These are phyloP conservation scores for Silene uniflora DNA, from an alignment of 148 eudicot genomes.

Conservation along the genomic window DNA sequence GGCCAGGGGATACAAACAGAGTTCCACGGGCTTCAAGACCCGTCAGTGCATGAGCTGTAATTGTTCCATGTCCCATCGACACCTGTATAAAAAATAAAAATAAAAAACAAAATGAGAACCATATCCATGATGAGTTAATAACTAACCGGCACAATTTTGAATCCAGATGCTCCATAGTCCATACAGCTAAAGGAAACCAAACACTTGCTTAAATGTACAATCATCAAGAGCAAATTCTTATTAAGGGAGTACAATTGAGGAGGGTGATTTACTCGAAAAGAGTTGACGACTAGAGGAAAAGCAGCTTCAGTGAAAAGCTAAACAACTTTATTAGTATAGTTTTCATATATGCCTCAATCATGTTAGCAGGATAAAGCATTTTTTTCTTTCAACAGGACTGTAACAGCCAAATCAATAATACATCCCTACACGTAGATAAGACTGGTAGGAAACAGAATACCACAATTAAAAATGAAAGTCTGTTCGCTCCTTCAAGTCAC, in stretches of 20 bases:
- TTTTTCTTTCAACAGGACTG: neutral
- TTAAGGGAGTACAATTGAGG: neutral
- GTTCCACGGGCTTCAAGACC: slow-evolving; percentile 94
- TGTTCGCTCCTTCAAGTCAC: neutral
- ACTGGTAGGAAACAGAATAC: neutral
- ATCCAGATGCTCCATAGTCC: neutral
- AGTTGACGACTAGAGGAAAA: neutral
- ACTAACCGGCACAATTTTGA: neutral
- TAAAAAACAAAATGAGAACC: slow-evolving; percentile 15
- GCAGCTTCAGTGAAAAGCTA: neutral
- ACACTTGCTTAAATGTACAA: neutral
- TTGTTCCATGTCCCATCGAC: slow-evolving; percentile 81
- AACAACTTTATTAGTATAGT: neutral
- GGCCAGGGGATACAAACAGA: slow-evolving; percentile 82
- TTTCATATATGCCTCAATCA: neutral
- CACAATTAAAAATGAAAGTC: neutral
- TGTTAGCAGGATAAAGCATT: neutral
- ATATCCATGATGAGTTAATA: neutral
- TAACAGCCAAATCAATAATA: neutral
- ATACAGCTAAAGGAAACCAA: neutral
- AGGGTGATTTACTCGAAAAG: neutral
- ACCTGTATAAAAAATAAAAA: slow-evolving; percentile 43
- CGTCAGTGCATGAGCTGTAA: slow-evolving; percentile 80
- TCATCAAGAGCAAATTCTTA: neutral
- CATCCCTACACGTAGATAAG: neutral